Evolutionary conservation across 2,329 filamentous ascomycete genomes (phyloP), one percentile per base, ranked within the genome.

Genomic region (Aphanocladium album): DNA sequence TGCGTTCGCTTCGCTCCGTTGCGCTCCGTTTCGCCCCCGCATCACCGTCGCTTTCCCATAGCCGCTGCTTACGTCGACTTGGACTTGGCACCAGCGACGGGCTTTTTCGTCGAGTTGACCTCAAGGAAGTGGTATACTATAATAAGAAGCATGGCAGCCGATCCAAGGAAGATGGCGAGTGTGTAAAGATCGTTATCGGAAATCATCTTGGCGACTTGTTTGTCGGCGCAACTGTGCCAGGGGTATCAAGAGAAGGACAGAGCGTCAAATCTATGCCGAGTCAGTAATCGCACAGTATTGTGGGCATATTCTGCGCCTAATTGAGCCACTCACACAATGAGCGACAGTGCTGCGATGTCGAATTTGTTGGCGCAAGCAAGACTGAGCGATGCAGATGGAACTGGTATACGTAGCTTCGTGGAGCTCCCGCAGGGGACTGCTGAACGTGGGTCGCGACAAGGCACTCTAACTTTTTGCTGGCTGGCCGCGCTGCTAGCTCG

Each of bases 51-150:
- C 5, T 3, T n/a, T n/a, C 11, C 19, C 16, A 19, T 33, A 5
- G 27, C 27, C 12, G 33, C 14, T 16, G 12, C 17, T 21, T 19
- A 57, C n/a, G 45, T 55, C 23, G 60, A 53, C 57, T 61, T 62
- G 62, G 66, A 63, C 68, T 71, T 59, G 25, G 49, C 51, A 61
- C 51, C 59, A 16, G 57, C n/a, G 9, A 61, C 59, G 5, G 63
- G 60, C 17, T 53, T 45, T 16, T 67, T 63, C 11, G 62, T 49
- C 25, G 62, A 50, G 37, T 99, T 98, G 79, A 96, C 85, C 74
- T 98, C 93, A 69, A 99, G 87, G 78, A 96, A 98, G 76, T 98
- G 92, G 77, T 99, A 98, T 30, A 96, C 77, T 33, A 99, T 87
- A 66, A 98, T 97, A 64, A 99, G 83, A 49, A 97, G 80, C 90